Percentiles rank a stretch among this genome's conserved stretches.
phyloP scores from a whole-genome alignment of 306 rosid species.

The Trifolium repens region DNA sequence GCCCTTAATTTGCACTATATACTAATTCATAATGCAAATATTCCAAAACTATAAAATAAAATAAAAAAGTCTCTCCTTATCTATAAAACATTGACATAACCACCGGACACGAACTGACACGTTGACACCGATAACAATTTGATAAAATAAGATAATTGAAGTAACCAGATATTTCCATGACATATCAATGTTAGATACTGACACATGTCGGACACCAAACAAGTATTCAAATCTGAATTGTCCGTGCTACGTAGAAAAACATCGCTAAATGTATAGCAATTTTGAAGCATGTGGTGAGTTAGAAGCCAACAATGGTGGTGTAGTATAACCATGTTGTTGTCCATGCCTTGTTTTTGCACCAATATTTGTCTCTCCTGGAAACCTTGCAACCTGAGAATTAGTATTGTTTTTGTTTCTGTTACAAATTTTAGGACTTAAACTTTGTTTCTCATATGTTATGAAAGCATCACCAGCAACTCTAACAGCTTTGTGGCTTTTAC shows the following conservation, averaged over 20 bases:
- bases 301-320: conserved; percentile 49
- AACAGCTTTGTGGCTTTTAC: conserved; percentile 80
- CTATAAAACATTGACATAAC: not conserved
- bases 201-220: not conserved
- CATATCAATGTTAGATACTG: too few relatives aligned
- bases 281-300: conserved; percentile 61
- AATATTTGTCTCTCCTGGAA: conserved; percentile 58
- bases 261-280: conserved; percentile 45
- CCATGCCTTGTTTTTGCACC: conserved; percentile 50
- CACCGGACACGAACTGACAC: not conserved
- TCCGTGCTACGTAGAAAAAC: too few relatives aligned
- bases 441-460: conserved; percentile 52
- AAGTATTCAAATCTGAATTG: not conserved
- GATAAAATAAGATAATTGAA: not conserved
- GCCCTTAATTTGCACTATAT: not conserved
- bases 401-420: conserved; percentile 43
- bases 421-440: conserved; percentile 34
- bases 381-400: conserved; percentile 54
- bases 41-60: not conserved
- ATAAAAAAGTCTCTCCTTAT: not conserved
- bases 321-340: conserved; percentile 51
- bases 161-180: not conserved
- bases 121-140: not conserved
- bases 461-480: conserved; percentile 71
- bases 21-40: not conserved